Conservation (phyloP, 2,329 filamentous ascomycete species). For the Hypoxylon sp. region DNA sequence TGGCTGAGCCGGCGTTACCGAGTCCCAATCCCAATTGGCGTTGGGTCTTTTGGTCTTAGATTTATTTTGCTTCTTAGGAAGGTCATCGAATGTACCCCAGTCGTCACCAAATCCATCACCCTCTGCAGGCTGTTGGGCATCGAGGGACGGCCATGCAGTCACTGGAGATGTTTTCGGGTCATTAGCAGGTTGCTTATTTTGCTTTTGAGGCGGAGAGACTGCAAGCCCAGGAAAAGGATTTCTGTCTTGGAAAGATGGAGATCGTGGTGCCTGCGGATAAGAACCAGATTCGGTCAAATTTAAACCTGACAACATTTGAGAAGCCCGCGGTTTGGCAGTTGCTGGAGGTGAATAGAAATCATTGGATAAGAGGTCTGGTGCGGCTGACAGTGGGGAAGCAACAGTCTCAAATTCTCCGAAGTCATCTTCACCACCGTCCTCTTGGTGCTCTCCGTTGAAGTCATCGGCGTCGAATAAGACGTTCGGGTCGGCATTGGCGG, state of each 20-base stretch:
- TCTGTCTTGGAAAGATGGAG: slow-evolving; percentile 67
- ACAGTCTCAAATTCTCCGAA: slow-evolving; percentile 74
- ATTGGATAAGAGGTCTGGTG: slow-evolving; percentile 59
- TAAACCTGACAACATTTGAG: slow-evolving; percentile 56
- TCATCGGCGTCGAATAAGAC: slow-evolving; percentile 78
- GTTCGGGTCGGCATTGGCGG: slow-evolving; percentile 60
- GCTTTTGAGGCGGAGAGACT: slow-evolving; percentile 61
- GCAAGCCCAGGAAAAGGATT: slow-evolving; percentile 68
- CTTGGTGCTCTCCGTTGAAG: slow-evolving; percentile 62
- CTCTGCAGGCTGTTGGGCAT: slow-evolving; percentile 41
- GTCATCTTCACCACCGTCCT: slow-evolving; percentile 65
- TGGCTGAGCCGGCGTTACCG: slow-evolving; percentile 42
- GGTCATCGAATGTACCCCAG: slow-evolving; percentile 68
- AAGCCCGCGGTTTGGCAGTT: slow-evolving; percentile 50
- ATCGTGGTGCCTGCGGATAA: slow-evolving; percentile 66
- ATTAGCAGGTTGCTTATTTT: slow-evolving; percentile 53
- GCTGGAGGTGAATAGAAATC: slow-evolving; percentile 54
- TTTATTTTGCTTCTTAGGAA: slow-evolving; percentile 52
- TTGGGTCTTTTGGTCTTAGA: slow-evolving; percentile 41
- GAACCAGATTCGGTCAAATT: slow-evolving; percentile 53
- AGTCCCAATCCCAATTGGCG: slow-evolving; percentile 53
- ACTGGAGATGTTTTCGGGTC: slow-evolving; percentile 58
- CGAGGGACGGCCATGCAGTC: slow-evolving; percentile 63
- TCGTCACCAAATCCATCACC: slow-evolving; percentile 59
- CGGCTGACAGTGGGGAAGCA: slow-evolving; percentile 47